A percentile compares a stretch with the other conserved stretches of the same genome.
These are phyloP conservation scores for Cryptosporidium meleagridis DNA, from an alignment of 169 alveolate genomes.

Conservation along the genomic window DNA sequence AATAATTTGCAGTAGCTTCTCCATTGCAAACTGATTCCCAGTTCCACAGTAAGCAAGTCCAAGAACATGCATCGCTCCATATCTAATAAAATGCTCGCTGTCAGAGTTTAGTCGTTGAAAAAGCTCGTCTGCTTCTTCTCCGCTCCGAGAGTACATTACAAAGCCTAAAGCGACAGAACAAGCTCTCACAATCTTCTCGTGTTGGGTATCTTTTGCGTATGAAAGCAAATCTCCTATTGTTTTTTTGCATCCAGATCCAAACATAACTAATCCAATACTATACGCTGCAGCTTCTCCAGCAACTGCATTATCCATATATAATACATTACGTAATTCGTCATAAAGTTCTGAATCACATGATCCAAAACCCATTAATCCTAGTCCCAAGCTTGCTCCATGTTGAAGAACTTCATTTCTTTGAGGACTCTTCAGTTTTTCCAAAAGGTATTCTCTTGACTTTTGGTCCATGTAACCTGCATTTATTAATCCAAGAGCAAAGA, in stretches of 20 bases:
- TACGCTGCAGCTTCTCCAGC: slow-evolving; percentile 99
- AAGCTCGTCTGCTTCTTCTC: slow-evolving; percentile 93
- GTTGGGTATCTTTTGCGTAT: slow-evolving; percentile 96
- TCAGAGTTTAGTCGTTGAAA: slow-evolving; percentile 88
- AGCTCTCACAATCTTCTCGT: slow-evolving; percentile 97
- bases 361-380: slow-evolving; percentile 95
- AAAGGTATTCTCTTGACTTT: slow-evolving; percentile 83
- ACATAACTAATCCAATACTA: slow-evolving; percentile 94
- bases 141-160: slow-evolving; percentile 91
- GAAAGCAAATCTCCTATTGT: slow-evolving; percentile 91
- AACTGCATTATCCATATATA: slow-evolving; percentile 93
- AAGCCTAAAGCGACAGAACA: slow-evolving; percentile 94
- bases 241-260: slow-evolving; percentile 88
- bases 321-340: slow-evolving; percentile 89
- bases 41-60: slow-evolving; percentile 99
- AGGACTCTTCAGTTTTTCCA: slow-evolving; percentile 84
- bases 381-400: slow-evolving; percentile 97
- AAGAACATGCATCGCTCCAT: slow-evolving; percentile 97
- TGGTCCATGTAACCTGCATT: slow-evolving; percentile 90
- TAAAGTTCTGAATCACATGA: slow-evolving; percentile 82
- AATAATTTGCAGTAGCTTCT: slow-evolving; percentile 93
- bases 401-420: slow-evolving; percentile 89
- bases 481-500: slow-evolving; percentile 96
- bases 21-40: slow-evolving; percentile 90
- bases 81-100: slow-evolving; percentile 95